Conservation (phyloP, 768 basidiomycete species). For the Kondoa subrosea region DNA sequence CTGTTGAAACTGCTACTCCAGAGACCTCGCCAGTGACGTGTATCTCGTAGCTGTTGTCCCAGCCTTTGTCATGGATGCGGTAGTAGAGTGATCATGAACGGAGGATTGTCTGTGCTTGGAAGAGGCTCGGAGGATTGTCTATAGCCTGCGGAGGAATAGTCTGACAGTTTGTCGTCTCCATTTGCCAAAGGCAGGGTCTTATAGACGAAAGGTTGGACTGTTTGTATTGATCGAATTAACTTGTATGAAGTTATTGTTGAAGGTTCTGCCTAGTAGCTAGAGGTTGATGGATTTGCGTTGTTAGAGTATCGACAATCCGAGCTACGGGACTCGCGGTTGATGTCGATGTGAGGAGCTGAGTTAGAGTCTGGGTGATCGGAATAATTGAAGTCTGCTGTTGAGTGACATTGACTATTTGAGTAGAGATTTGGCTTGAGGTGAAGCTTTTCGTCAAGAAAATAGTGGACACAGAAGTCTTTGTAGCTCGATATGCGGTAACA, state of each 20-base stretch:
- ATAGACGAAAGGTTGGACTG: background rate
- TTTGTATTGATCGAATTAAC: background rate
- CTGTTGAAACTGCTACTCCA: no score
- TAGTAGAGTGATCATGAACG: background rate
- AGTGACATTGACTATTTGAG: background rate
- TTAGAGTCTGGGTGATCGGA: background rate
- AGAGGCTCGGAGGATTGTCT: background rate
- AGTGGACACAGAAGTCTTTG: background rate
- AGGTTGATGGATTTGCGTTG: background rate
- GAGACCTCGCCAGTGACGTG: no score
- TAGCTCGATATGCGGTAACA: background rate
- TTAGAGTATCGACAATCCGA: background rate
- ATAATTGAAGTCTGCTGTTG: no score
- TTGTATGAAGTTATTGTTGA: background rate
- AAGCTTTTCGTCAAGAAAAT: background rate
- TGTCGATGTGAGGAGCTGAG: background rate
- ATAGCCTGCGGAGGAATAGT: constrained; percentile 9
- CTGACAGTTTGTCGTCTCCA: background rate
- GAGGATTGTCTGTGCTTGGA: background rate
- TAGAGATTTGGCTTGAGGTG: background rate
- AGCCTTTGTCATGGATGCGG: no score
- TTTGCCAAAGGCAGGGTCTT: background rate
- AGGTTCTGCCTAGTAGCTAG: background rate
- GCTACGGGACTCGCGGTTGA: background rate
- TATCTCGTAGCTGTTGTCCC: no score